A percentile compares a stretch with the other conserved stretches of the same genome.
Conservation (phyloP, 2,329 filamentous ascomycete genomes). For the Apiospora pterosperma region DNA sequence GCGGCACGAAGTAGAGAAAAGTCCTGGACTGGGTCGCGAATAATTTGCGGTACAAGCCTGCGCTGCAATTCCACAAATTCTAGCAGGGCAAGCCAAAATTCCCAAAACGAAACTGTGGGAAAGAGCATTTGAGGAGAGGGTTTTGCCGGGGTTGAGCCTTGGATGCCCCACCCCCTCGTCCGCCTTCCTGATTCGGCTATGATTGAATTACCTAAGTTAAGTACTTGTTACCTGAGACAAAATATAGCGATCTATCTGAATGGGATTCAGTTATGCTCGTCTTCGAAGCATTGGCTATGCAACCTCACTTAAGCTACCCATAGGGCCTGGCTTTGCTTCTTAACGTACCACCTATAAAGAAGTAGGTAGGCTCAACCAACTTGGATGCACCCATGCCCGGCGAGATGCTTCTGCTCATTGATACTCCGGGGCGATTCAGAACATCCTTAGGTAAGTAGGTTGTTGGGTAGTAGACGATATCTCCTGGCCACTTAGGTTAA, state of each 20-base stretch:
- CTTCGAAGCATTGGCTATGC: neutral
- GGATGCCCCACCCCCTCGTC: neutral
- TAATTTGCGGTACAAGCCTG: neutral
- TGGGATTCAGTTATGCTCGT: neutral
- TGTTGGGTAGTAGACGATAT: neutral
- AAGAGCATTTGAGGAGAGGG: neutral
- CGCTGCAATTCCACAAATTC: neutral
- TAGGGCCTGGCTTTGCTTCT: neutral
- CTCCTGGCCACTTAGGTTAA: too few species aligned
- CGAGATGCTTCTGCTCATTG: neutral
- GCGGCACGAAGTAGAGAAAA: conserved; percentile 12
- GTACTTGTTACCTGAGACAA: neutral
- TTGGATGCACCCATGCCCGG: neutral
- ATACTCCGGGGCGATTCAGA: too few species aligned
- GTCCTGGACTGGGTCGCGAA: neutral
- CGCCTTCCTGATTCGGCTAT: neutral
- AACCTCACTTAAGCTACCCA: neutral
- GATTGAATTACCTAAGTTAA: neutral
- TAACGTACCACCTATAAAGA: too few species aligned
- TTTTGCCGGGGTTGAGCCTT: neutral
- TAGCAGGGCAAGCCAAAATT: neutral
- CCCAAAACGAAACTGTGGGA: neutral
- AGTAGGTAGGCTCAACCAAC: neutral
- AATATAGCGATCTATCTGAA: too few species aligned
- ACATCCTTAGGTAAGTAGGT: too few species aligned